Percentiles rank a stretch among this genome's conserved stretches.
Evolutionary conservation across 108 stramenopile species (phyloP).

Genomic region (Parietichytrium sp.): DNA sequence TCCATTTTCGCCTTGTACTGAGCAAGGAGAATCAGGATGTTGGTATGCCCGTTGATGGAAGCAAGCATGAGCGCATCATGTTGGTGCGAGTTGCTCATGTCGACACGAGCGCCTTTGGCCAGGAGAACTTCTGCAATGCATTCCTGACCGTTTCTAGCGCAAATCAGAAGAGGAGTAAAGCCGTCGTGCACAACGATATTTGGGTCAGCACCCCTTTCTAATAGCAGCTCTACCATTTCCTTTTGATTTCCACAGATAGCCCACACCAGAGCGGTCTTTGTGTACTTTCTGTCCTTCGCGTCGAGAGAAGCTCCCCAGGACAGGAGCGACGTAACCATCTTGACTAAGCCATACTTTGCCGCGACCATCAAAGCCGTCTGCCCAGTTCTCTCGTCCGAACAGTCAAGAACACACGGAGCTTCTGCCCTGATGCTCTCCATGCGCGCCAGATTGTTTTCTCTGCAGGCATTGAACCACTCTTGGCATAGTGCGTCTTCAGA

Average conservation of each 20-base stretch:
- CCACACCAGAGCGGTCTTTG: slow-evolving; percentile 8
- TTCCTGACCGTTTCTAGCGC: not conserved
- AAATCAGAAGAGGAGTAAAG: not conserved
- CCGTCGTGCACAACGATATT: slow-evolving; percentile 1
- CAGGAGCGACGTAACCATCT: not conserved
- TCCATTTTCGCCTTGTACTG: not conserved
- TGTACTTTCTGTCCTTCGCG: not conserved
- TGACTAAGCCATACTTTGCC: not conserved
- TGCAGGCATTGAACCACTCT: no score
- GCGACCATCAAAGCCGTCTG: not conserved
- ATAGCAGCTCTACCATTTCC: not conserved
- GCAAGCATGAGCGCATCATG: slow-evolving; percentile 19
- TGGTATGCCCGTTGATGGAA: not conserved
- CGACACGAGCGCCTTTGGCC: not conserved
- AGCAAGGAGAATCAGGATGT: not conserved
- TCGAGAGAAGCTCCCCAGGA: not conserved
- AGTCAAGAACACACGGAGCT: no score
- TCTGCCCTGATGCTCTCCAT: no score
- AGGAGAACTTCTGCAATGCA: not conserved
- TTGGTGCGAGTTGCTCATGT: not conserved
- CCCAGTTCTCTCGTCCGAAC: no score
- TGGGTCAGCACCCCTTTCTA: not conserved
- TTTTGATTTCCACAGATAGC: not conserved
- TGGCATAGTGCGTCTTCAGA: no score
- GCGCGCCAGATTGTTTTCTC: no score